These are phyloP conservation scores for Pulveroboletus sp. DNA, from an alignment of 768 basidiomycete species.

Conservation along the genomic window DNA sequence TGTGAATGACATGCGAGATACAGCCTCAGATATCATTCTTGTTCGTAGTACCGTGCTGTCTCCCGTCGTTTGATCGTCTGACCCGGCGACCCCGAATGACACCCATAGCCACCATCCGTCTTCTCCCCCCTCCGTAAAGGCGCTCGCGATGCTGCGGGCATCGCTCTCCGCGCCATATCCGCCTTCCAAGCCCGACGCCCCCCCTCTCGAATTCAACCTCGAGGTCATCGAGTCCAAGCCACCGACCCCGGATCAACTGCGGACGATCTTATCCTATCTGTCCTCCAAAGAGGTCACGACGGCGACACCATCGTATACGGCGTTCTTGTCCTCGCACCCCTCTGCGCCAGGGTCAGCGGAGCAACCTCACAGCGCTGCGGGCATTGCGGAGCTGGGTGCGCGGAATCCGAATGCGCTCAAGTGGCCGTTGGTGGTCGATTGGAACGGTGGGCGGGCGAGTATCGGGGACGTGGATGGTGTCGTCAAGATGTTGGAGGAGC, in stretches of 20 bases:
- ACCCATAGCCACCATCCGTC: slow-evolving; percentile 54
- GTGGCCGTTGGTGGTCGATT: slow-evolving; percentile 81
- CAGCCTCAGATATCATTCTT: slow-evolving; percentile 65
- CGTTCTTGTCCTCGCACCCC: slow-evolving; percentile 63
- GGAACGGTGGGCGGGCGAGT: slow-evolving; percentile 59
- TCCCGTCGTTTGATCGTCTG: slow-evolving; percentile 8
- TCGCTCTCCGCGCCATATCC: slow-evolving; percentile 63
- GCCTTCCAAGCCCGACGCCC: slow-evolving; percentile 36
- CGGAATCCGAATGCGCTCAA: slow-evolving; percentile 59
- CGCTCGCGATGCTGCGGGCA: slow-evolving; percentile 53
- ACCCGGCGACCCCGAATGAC: not conserved
- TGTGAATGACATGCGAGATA: not conserved
- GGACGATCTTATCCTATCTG: slow-evolving; percentile 61
- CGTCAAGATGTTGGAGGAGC: slow-evolving; percentile 55
- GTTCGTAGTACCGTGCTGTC: slow-evolving; percentile 33
- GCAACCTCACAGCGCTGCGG: slow-evolving; percentile 39
- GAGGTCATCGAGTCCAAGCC: slow-evolving; percentile 61
- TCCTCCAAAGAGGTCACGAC: slow-evolving; percentile 29
- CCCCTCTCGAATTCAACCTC: slow-evolving; percentile 64
- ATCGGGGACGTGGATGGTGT: slow-evolving; percentile 70
- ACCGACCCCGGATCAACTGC: slow-evolving; percentile 65
- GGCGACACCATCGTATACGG: slow-evolving; percentile 21
- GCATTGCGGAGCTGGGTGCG: slow-evolving; percentile 45
- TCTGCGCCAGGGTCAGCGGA: slow-evolving; percentile 35
- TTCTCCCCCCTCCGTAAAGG: slow-evolving; percentile 60